Evolutionary conservation across 1,284 basidiomycete genomes (phyloP).

Genomic region (Fomitopsis betulina): DNA sequence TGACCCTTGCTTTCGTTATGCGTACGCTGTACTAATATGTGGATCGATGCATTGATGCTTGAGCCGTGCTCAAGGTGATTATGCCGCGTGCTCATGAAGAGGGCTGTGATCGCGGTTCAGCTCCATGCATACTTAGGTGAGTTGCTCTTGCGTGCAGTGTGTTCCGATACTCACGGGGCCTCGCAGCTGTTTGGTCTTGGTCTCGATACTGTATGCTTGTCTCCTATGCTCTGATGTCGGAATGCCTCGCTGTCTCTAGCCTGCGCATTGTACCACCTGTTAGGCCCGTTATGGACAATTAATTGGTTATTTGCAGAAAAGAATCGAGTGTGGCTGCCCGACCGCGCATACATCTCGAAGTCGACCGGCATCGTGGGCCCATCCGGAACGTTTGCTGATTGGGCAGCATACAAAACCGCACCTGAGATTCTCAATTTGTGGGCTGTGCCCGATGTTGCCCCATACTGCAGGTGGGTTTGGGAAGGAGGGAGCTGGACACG

Average conservation of each 20-base stretch:
- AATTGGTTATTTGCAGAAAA: not conserved
- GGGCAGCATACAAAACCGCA: not conserved
- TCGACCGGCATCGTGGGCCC: not conserved
- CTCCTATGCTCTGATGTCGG: not conserved
- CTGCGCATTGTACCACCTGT: not conserved
- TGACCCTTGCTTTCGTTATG: not conserved
- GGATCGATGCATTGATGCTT: not conserved
- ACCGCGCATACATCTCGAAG: not conserved
- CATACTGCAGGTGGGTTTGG: not conserved
- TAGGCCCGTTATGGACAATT: not conserved
- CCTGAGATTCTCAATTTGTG: not conserved
- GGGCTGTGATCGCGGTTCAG: not conserved
- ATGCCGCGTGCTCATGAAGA: not conserved
- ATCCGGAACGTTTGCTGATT: not conserved
- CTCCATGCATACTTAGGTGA: not conserved
- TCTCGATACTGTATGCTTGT: not conserved
- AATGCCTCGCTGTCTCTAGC: not conserved
- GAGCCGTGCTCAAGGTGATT: not conserved
- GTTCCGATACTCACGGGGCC: not conserved
- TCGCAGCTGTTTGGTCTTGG: not conserved
- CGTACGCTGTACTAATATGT: not conserved
- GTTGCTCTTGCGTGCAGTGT: not conserved
- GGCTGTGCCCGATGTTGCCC: not conserved
- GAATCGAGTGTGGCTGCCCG: no score
- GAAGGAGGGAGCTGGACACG: not conserved